A percentile compares a stretch with the other conserved stretches of the same genome.
Evolutionary conservation across 2,329 filamentous ascomycete genomes (phyloP).

Genomic region (Aspergillus brunneoviolaceus): DNA sequence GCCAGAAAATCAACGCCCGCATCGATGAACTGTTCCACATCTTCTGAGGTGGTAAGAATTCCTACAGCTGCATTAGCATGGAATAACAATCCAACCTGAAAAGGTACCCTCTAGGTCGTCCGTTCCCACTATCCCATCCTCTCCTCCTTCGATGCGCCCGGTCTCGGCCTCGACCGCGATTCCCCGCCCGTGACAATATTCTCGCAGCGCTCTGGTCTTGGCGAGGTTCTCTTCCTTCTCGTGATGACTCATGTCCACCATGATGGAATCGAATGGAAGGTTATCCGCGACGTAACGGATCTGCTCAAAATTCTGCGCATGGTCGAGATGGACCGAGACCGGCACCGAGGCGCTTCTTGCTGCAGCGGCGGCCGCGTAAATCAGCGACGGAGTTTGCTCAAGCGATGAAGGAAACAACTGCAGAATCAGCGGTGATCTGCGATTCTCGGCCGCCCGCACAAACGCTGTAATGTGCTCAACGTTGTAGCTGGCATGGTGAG

Average conservation of each 20-base stretch:
- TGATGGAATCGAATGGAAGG: slow-evolving; percentile 65
- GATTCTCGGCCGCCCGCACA: slow-evolving; percentile 5
- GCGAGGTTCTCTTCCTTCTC: slow-evolving; percentile 66
- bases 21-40: slow-evolving; percentile 65
- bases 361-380: slow-evolving; percentile 52
- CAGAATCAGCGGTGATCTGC: slow-evolving; percentile 9
- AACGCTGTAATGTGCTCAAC: slow-evolving; percentile 9
- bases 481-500: background rate
- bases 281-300: slow-evolving; percentile 56
- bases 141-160: slow-evolving; percentile 66
- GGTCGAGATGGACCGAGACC: slow-evolving; percentile 62
- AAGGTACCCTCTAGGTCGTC: slow-evolving; percentile 52
- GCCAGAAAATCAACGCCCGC: slow-evolving; percentile 70
- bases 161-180: slow-evolving; percentile 69
- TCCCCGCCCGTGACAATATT: slow-evolving; percentile 60
- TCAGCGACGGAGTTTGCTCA: slow-evolving; percentile 37
- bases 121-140: slow-evolving; percentile 69
- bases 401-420: slow-evolving; percentile 19
- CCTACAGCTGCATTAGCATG: slow-evolving; percentile 20
- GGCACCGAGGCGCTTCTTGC: slow-evolving; percentile 56
- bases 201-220: slow-evolving; percentile 59
- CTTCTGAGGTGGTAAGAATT: slow-evolving; percentile 63
- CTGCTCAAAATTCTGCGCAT: slow-evolving; percentile 59
- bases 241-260: slow-evolving; percentile 72
- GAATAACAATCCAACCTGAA: background rate